A percentile compares a stretch with the other conserved stretches of the same genome.
Conservation (phyloP, 352 stramenopile species). For the Thraustotheca clavata region DNA sequence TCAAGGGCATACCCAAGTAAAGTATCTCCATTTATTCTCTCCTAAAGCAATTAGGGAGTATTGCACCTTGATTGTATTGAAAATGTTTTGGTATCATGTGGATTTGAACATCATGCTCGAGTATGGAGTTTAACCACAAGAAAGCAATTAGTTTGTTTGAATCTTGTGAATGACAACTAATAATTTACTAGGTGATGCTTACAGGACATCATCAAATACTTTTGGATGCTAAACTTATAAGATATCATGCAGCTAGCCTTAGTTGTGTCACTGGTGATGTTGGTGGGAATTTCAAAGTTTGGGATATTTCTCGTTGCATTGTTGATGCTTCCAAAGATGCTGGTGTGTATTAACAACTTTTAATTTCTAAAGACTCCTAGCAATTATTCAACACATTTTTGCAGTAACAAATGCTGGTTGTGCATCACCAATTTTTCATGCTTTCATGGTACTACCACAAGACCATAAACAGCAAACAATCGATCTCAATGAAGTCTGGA, state of each 20-base stretch:
- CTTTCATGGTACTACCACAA: constrained; percentile 7
- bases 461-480: not conserved
- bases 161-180: not conserved
- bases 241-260: constrained; percentile 10
- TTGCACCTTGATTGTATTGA: constrained; percentile 51
- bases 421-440: constrained; percentile 2
- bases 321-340: constrained; percentile 17
- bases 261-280: constrained; percentile 60
- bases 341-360: not conserved
- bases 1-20: constrained; percentile 34
- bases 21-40: constrained; percentile 5
- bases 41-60: constrained; percentile 29
- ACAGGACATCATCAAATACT: constrained; percentile 61
- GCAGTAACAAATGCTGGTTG: not conserved
- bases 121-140: constrained; percentile 56
- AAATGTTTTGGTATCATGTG: constrained; percentile 51
- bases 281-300: constrained; percentile 66
- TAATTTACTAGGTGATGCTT: constrained; percentile 30
- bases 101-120: constrained; percentile 77
- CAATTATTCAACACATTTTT: constrained; percentile 8
- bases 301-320: constrained; percentile 55
- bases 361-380: not conserved
- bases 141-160: constrained; percentile 16
- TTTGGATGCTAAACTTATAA: constrained; percentile 58
- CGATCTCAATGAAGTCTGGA: constrained; percentile 9